Percentiles rank a stretch among this genome's conserved stretches.
phyloP scores from a whole-genome alignment of 768 basidiomycete species.

The Mycena vulgaris region DNA sequence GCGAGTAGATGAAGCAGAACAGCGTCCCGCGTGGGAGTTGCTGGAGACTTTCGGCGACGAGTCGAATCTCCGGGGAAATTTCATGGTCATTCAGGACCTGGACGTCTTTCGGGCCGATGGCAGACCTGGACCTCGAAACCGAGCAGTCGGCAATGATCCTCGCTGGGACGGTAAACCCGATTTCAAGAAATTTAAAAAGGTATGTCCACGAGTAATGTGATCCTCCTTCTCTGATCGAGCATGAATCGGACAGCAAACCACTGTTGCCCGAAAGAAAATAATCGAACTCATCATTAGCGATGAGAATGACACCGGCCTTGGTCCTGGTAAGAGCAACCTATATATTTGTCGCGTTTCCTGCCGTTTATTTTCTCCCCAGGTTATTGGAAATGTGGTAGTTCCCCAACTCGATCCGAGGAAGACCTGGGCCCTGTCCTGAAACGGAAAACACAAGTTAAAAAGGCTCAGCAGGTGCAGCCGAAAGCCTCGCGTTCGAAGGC shows the following conservation, averaged over 20 bases:
- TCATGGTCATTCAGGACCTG: constrained; percentile 84
- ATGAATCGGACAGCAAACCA: constrained; percentile 12
- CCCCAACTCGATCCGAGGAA: constrained; percentile 42
- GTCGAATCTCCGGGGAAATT: constrained; percentile 76
- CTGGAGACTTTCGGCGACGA: constrained; percentile 80
- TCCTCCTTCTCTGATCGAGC: not conserved
- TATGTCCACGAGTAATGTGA: constrained; percentile 44
- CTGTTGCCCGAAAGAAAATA: constrained; percentile 46
- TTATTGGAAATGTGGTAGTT: constrained; percentile 67
- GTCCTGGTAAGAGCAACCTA: constrained; percentile 56
- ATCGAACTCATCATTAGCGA: constrained; percentile 69
- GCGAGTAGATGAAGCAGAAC: constrained; percentile 60
- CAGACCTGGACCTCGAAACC: constrained; percentile 31
- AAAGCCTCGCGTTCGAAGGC: constrained; percentile 41
- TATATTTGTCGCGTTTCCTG: not conserved
- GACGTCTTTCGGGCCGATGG: constrained; percentile 62
- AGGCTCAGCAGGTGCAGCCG: constrained; percentile 36
- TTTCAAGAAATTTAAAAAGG: constrained; percentile 87
- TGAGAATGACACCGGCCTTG: constrained; percentile 70
- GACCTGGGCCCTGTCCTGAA: constrained; percentile 41
- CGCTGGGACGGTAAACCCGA: constrained; percentile 71
- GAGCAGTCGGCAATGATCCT: constrained; percentile 41
- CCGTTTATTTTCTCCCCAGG: constrained; percentile 50
- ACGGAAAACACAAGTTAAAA: constrained; percentile 26
- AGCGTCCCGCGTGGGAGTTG: constrained; percentile 66